A percentile compares a stretch with the other conserved stretches of the same genome.
phyloP scores from a whole-genome alignment of 2,329 filamentous ascomycete species.

The Zasmidium citrigriseum region DNA sequence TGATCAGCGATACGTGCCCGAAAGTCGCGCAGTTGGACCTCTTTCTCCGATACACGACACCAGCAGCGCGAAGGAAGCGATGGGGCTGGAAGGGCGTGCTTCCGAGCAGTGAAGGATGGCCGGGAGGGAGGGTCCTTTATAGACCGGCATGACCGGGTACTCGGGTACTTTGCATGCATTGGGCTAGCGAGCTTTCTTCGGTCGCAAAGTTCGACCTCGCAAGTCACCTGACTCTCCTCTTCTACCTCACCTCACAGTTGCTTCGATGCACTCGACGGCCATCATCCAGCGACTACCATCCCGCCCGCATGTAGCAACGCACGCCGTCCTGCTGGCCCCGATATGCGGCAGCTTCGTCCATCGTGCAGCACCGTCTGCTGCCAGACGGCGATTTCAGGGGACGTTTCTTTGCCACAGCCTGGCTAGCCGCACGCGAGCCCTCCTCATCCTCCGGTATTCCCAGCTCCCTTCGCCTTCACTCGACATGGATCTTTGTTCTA shows the following conservation, averaged over 20 bases:
- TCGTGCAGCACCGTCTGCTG: neutral
- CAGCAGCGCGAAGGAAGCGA: neutral
- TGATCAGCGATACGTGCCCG: neutral
- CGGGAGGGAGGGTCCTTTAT: neutral
- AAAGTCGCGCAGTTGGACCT: neutral
- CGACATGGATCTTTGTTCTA: conserved; percentile 8
- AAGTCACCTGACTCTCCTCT: neutral
- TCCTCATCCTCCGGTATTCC: conserved; percentile 2
- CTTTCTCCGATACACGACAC: too few relatives aligned
- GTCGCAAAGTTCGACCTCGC: too few relatives aligned
- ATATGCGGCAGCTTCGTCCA: neutral
- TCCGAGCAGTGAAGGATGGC: neutral
- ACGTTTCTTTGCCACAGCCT: conserved; percentile 1
- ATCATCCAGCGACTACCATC: neutral
- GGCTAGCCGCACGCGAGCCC: neutral
- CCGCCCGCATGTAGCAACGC: neutral
- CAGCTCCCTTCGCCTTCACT: neutral
- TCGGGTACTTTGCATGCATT: neutral
- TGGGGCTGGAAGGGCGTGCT: neutral
- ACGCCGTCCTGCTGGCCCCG: neutral
- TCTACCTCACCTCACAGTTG: neutral
- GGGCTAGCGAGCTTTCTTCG: neutral
- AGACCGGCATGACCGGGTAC: neutral
- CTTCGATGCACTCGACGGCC: neutral
- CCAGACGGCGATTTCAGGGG: neutral